Percentiles rank a stretch among this genome's conserved stretches.
These are phyloP conservation scores for Candida piceae DNA, from an alignment of 805 yeast species.

Conservation along the genomic window DNA sequence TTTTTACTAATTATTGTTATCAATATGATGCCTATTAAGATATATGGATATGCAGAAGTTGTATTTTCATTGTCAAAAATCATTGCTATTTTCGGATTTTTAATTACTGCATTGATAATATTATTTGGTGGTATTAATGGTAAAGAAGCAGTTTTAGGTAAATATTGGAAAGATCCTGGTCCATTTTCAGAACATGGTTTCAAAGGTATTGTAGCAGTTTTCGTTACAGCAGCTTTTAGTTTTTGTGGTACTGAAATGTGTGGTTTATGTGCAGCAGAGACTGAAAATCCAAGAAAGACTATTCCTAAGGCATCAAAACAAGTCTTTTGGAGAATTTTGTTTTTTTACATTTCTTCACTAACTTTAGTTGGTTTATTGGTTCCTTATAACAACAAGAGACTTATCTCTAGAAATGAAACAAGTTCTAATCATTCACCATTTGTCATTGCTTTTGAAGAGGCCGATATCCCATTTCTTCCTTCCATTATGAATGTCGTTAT, in stretches of 20 bases:
- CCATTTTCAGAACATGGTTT: slow-evolving; percentile 38
- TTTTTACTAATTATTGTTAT: slow-evolving; percentile 43
- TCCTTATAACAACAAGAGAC: slow-evolving; percentile 36
- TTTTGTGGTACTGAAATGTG: slow-evolving; percentile 50
- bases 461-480: slow-evolving; percentile 33
- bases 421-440: slow-evolving; percentile 40
- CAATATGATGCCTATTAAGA: slow-evolving; percentile 50
- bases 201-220: slow-evolving; percentile 49
- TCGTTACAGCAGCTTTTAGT: slow-evolving; percentile 52
- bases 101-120: slow-evolving; percentile 47
- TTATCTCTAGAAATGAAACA: slow-evolving; percentile 25
- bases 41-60: slow-evolving; percentile 53
- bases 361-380: slow-evolving; percentile 43
- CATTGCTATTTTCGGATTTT: slow-evolving; percentile 45
- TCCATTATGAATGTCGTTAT: slow-evolving; percentile 38
- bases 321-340: slow-evolving; percentile 49
- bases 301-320: slow-evolving; percentile 50
- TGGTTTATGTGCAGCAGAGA: slow-evolving; percentile 48
- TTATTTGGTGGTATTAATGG: slow-evolving; percentile 44
- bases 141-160: slow-evolving; percentile 39
- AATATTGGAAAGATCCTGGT: slow-evolving; percentile 43
- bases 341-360: slow-evolving; percentile 43
- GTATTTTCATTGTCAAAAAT: slow-evolving; percentile 45
- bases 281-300: slow-evolving; percentile 41
- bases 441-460: slow-evolving; percentile 39